A percentile compares a stretch with the other conserved stretches of the same genome.
Conservation (phyloP, 805 yeast species). For the Kodamaea hsintzibuensis region DNA sequence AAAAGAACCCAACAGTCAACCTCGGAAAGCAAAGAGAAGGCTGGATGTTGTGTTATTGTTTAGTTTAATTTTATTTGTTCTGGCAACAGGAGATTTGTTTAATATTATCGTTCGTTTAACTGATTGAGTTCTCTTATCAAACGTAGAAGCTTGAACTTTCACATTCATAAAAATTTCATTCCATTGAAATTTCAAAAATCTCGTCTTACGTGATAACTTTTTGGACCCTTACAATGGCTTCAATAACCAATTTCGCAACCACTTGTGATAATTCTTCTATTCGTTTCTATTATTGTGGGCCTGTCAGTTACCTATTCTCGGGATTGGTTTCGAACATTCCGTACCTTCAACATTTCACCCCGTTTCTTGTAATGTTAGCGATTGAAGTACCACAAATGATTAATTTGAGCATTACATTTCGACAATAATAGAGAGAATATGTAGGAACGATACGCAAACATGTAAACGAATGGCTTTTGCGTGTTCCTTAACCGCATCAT, state of each 20-base stretch:
- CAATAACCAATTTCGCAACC: too few relatives aligned
- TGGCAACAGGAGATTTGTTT: background rate
- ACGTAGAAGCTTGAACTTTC: too few relatives aligned
- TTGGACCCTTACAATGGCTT: too few relatives aligned
- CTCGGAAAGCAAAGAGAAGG: slow-evolving; percentile 29
- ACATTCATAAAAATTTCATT: too few relatives aligned
- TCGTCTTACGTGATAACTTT: too few relatives aligned
- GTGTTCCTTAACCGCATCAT: too few relatives aligned
- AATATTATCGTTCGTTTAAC: background rate
- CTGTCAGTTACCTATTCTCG: background rate
- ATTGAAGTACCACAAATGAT: background rate
- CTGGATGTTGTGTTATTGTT: slow-evolving; percentile 40
- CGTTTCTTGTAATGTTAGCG: background rate
- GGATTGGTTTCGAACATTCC: background rate
- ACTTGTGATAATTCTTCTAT: background rate
- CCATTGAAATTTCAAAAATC: too few relatives aligned
- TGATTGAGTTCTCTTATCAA: background rate
- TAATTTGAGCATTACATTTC: background rate
- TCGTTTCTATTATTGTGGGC: background rate
- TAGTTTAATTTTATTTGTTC: slow-evolving; percentile 11
- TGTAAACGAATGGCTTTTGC: background rate
- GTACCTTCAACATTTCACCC: background rate
- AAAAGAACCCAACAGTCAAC: slow-evolving; percentile 5
- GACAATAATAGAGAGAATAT: background rate
- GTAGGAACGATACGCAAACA: background rate